These are phyloP conservation scores for Pythium monospermum DNA, from an alignment of 352 stramenopile species.

Conservation along the genomic window DNA sequence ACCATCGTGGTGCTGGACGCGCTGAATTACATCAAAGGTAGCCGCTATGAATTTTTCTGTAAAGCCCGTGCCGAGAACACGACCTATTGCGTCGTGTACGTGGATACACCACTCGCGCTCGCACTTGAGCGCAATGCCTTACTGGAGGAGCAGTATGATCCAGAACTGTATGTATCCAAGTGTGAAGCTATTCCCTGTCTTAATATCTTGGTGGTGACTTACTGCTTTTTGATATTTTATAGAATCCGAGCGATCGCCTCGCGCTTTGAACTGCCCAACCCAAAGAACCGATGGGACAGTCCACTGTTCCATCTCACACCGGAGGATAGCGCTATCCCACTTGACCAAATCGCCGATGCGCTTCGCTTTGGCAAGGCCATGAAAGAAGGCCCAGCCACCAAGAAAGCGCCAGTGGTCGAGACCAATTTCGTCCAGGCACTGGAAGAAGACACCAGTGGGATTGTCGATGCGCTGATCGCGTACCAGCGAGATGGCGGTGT, in stretches of 20 bases:
- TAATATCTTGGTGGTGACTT: background rate
- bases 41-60: constrained; percentile 94
- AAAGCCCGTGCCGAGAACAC: constrained; percentile 88
- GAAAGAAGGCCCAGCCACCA: constrained; percentile 66
- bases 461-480: constrained; percentile 55
- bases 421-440: constrained; percentile 73
- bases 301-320: constrained; percentile 77
- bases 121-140: constrained; percentile 52
- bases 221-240: background rate
- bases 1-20: constrained; percentile 91
- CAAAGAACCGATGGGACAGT: constrained; percentile 93
- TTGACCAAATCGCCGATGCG: constrained; percentile 51
- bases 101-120: constrained; percentile 60
- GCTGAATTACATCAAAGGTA: constrained; percentile 95
- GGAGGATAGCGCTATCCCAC: constrained; percentile 29
- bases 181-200: too few relatives aligned
- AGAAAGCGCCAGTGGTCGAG: constrained; percentile 46
- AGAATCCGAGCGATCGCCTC: constrained; percentile 82
- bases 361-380: constrained; percentile 58
- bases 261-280: constrained; percentile 88
- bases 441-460: constrained; percentile 43
- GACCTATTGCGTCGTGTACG: constrained; percentile 87
- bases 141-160: constrained; percentile 32
- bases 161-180: constrained; percentile 34
- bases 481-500: constrained; percentile 63